Conservation (phyloP, 306 rosid genomes). For the Vigna radiata region DNA sequence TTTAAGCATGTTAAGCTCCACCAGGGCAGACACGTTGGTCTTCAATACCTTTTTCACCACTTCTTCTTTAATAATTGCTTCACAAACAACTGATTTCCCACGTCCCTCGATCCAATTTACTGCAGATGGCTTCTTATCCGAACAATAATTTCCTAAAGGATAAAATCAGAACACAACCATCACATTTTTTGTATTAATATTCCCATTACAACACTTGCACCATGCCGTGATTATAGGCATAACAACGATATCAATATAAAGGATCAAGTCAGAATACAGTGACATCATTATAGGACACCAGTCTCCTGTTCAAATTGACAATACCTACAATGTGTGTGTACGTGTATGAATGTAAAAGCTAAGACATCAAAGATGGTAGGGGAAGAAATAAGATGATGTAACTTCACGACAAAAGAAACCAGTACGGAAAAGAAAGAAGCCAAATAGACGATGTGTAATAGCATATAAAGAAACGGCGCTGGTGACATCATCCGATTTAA, state of each 20-base stretch:
- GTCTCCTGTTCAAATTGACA: conserved; percentile 9
- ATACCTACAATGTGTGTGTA: too few relatives aligned
- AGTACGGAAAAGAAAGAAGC: not conserved
- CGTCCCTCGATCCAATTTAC: conserved; percentile 89
- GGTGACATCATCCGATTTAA: conserved; percentile 30
- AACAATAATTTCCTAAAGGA: conserved; percentile 70
- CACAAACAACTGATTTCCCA: conserved; percentile 81
- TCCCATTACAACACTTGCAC: conserved; percentile 1
- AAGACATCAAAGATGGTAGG: not conserved
- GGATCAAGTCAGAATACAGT: conserved; percentile 5
- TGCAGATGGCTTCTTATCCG: conserved; percentile 86
- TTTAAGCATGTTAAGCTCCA: conserved; percentile 84
- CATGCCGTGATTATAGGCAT: too few relatives aligned
- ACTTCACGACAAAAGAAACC: conserved; percentile 26
- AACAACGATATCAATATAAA: conserved; percentile 6
- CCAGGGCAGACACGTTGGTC: conserved; percentile 66
- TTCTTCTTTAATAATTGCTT: conserved; percentile 70
- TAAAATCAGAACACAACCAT: conserved; percentile 10
- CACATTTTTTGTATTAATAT: conserved; percentile 11
- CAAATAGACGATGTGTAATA: not conserved
- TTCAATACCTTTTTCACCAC: conserved; percentile 76
- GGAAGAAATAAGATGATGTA: conserved; percentile 20
- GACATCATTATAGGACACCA: conserved; percentile 4
- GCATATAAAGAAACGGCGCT: not conserved
- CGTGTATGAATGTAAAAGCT: not conserved